These are phyloP conservation scores for Claviceps citrina DNA, from an alignment of 2,329 filamentous ascomycete species.

Conservation along the genomic window DNA sequence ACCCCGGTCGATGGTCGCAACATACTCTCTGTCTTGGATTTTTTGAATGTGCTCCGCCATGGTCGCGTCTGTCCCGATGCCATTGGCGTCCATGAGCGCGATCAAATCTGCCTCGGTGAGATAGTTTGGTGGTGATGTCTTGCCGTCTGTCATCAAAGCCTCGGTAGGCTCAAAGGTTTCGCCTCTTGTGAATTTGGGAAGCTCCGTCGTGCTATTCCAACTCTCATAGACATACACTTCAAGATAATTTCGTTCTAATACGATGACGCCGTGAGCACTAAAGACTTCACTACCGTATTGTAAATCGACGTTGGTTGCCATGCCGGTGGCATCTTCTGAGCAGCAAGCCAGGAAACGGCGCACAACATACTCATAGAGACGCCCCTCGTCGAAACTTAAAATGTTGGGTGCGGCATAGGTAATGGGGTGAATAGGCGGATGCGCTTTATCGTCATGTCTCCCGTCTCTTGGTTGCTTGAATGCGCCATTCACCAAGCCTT, in stretches of 20 bases:
- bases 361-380: slow-evolving; percentile 83
- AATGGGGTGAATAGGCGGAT: slow-evolving; percentile 92
- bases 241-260: slow-evolving; percentile 80
- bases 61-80: slow-evolving; percentile 93
- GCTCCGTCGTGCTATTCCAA: slow-evolving; percentile 74
- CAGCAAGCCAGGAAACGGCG: slow-evolving; percentile 90
- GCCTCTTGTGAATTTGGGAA: slow-evolving; percentile 64
- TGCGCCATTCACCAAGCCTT: slow-evolving; percentile 54
- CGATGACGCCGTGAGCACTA: slow-evolving; percentile 65
- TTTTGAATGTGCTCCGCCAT: slow-evolving; percentile 98
- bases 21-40: slow-evolving; percentile 82
- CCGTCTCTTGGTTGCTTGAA: slow-evolving; percentile 74
- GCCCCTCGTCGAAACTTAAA: slow-evolving; percentile 49
- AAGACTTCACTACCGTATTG: slow-evolving; percentile 73
- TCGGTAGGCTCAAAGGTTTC: slow-evolving; percentile 80
- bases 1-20: slow-evolving; percentile 42
- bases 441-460: slow-evolving; percentile 85
- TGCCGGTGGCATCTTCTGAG: slow-evolving; percentile 80
- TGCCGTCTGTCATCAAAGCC: slow-evolving; percentile 79
- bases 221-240: slow-evolving; percentile 94
- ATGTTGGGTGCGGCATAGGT: slow-evolving; percentile 59
- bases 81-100: slow-evolving; percentile 93
- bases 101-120: slow-evolving; percentile 93
- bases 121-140: slow-evolving; percentile 71
- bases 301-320: slow-evolving; percentile 72